Evolutionary conservation across 2,329 filamentous ascomycete genomes (phyloP).

Genomic region (Alternaria viburni): DNA sequence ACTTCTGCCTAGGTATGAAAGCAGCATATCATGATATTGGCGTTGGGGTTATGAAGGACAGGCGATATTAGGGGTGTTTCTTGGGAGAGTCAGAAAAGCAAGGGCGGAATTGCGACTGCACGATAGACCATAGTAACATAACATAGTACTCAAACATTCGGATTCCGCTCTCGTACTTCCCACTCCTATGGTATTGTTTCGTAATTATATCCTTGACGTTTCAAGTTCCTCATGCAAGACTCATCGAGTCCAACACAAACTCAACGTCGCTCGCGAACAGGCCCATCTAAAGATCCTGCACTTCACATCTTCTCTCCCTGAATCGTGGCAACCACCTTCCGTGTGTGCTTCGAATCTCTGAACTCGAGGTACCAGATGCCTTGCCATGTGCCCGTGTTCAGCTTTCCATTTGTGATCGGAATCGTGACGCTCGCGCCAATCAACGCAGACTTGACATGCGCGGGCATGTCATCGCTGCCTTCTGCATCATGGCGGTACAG

Average conservation of each 20-base stretch:
- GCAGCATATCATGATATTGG: not conserved
- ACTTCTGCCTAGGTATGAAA: not conserved
- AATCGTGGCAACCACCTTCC: constrained; percentile 89
- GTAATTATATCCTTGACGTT: not conserved
- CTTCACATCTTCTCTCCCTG: constrained; percentile 75
- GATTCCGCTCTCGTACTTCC: not conserved
- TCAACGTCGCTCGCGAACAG: not conserved
- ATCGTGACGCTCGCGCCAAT: constrained; percentile 89
- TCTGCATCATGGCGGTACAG: constrained; percentile 89
- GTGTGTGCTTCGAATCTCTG: constrained; percentile 73
- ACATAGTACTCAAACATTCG: not conserved
- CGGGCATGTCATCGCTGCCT: constrained; percentile 92
- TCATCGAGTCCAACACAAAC: not conserved
- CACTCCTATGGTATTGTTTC: not conserved
- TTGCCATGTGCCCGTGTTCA: constrained; percentile 79
- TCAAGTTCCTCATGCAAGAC: not conserved
- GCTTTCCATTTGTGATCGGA: constrained; percentile 83
- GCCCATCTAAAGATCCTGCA: not conserved
- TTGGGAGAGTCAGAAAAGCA: not conserved
- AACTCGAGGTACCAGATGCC: constrained; percentile 97
- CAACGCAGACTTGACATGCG: constrained; percentile 90
- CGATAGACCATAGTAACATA: not conserved
- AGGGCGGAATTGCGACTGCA: not conserved
- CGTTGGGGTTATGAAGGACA: not conserved
- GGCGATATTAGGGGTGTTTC: not conserved